A percentile compares a stretch with the other conserved stretches of the same genome.
Conservation (phyloP, 768 basidiomycete genomes). For the Amanita muscaria region DNA sequence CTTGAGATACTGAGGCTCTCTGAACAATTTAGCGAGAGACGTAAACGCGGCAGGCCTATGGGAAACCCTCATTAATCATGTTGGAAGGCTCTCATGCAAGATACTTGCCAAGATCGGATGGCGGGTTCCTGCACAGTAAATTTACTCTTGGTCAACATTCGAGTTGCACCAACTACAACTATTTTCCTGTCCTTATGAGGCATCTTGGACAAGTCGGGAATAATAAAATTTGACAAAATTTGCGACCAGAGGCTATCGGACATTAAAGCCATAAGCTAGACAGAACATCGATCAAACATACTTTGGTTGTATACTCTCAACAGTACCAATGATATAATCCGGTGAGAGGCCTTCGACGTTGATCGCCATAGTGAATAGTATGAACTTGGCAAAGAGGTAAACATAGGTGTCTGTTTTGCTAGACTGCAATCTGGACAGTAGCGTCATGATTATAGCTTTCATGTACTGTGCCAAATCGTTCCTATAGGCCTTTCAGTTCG, state of each 20-base stretch:
- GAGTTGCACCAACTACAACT: constrained; percentile 69
- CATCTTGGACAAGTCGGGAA: constrained; percentile 75
- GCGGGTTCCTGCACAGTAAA: constrained; percentile 60
- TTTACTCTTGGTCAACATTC: constrained; percentile 66
- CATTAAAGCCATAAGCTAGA: constrained; percentile 1
- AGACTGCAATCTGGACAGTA: constrained; percentile 79
- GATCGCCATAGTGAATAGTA: constrained; percentile 69
- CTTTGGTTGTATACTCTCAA: constrained; percentile 84
- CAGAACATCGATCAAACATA: constrained; percentile 26
- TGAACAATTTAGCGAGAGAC: constrained; percentile 68
- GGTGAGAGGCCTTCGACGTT: constrained; percentile 66
- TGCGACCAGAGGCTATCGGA: constrained; percentile 60
- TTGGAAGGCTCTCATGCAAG: neutral
- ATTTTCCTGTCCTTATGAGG: constrained; percentile 80
- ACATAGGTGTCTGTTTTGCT: constrained; percentile 87
- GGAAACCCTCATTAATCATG: neutral
- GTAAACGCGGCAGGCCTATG: constrained; percentile 63
- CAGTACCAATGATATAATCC: constrained; percentile 65
- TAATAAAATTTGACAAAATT: constrained; percentile 64
- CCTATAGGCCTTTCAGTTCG: constrained; percentile 26
- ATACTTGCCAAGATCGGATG: constrained; percentile 54
- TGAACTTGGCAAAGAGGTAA: constrained; percentile 73
- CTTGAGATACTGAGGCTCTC: constrained; percentile 64
- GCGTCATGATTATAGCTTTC: constrained; percentile 62
- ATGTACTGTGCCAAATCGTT: constrained; percentile 62